Base-by-base conservation (phyloP, 345 rosid genomes). In the Euphorbia pulcherrima region DNA sequence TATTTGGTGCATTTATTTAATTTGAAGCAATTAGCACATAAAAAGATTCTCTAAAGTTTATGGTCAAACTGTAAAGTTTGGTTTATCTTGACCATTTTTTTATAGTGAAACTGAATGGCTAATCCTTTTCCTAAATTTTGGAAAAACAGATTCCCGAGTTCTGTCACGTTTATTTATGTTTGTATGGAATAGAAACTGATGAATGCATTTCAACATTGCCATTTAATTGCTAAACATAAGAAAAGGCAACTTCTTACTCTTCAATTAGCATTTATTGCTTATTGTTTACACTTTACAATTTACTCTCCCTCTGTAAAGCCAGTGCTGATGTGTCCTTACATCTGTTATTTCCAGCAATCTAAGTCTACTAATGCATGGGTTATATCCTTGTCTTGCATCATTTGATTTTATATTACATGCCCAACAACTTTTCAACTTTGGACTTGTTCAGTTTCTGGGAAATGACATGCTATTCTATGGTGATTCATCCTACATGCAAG, bases 401-500 rank as follows among this genome's bases (percentile, higher is more conserved):
- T 53, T 21, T 23, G 57, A 53, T 71, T 6, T 37, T 62, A 28
- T 21, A 18, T 64, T 37, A 4, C 8, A 5, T 54, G 9, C 39
- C 66, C 69, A 53, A 55, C 55, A 17, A 30, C 55, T 37, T 55
- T 8, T 48, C 24, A 41, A 6, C 20, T 30, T 62, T 17, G 53
- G 58, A 13, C 75, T 18, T 60, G 47, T 61, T 68, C 84, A 92
- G 96, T 76, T 84, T 74, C 65, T 76, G 58, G 79, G 87, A 67
- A 92, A 85, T 21, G 93, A 88, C 71, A 40, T 78, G 59, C 54
- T 88, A 58, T 90, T 81, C 78, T 87, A 79, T 33, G 93, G 90
- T 20, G 86, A 90, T 70, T 54, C 86, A 29, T 81, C 88, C 67
- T 90, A 90, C 70, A 68, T 67, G 14, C 76, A 67, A n/a, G 93